phyloP scores from a whole-genome alignment of 768 basidiomycete species.

The Trametes punicea region DNA sequence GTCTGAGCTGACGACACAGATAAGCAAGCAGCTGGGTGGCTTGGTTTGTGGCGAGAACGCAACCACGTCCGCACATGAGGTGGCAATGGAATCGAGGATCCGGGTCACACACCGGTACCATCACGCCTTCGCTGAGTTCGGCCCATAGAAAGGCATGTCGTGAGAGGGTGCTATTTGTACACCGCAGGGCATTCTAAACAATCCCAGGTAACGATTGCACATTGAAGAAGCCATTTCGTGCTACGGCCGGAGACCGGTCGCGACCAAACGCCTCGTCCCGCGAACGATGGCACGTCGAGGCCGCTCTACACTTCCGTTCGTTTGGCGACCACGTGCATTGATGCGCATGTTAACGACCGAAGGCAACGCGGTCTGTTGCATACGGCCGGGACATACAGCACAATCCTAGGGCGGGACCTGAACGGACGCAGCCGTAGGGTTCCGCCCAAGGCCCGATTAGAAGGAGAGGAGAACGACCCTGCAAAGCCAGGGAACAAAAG shows the following conservation, averaged over 20 bases:
- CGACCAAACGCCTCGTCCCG: neutral
- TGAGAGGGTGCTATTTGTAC: neutral
- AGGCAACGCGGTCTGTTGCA: neutral
- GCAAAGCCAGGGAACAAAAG: constrained; percentile 11
- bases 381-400: neutral
- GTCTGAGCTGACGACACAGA: neutral
- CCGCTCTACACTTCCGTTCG: neutral
- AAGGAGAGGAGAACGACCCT: neutral
- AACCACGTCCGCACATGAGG: neutral
- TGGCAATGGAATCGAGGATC: neutral
- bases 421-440: neutral
- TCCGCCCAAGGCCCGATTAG: neutral
- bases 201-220: neutral
- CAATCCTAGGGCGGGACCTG: neutral
- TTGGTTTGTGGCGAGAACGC: constrained; percentile 10
- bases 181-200: neutral
- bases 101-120: constrained; percentile 8
- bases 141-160: neutral
- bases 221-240: neutral
- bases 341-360: neutral
- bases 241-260: neutral
- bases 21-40: neutral
- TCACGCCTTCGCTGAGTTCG: constrained; percentile 15
- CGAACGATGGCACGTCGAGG: neutral
- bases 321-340: neutral